Evolutionary conservation across 768 basidiomycete genomes (phyloP).

Genomic region (Asterophora lycoperdoides): DNA sequence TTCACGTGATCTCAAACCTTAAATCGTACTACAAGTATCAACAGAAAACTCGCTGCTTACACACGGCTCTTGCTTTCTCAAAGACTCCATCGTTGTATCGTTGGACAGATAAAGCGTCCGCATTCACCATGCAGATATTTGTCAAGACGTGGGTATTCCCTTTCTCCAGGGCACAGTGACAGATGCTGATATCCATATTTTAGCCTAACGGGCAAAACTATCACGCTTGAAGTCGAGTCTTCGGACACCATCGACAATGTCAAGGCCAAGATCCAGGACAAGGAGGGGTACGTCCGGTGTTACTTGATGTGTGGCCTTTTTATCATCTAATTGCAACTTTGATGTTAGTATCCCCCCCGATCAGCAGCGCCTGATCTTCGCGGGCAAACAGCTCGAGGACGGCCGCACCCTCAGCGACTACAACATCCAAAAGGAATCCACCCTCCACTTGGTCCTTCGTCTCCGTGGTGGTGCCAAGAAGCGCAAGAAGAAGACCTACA

Average conservation of each 20-base stretch:
- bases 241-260: conserved; percentile 98
- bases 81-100: conserved; percentile 90
- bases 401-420: conserved; percentile 94
- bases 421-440: conserved; percentile 99
- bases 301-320: neutral
- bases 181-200: conserved; percentile 1
- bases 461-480: conserved; percentile 99
- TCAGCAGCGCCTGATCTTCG: conserved; percentile 98
- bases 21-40: conserved; percentile 14
- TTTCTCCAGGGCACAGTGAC: neutral
- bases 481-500: conserved; percentile 99
- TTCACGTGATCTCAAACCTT: conserved; percentile 14
- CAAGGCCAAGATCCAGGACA: conserved; percentile 96
- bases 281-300: conserved; percentile 83
- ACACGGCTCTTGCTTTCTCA: conserved; percentile 69
- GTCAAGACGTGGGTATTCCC: conserved; percentile 78
- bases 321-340: neutral
- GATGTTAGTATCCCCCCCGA: conserved; percentile 75
- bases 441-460: conserved; percentile 94
- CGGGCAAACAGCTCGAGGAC: conserved; percentile 99
- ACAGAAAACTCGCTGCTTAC: conserved; percentile 15
- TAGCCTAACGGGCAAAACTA: conserved; percentile 98
- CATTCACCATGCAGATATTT: conserved; percentile 88
- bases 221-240: conserved; percentile 97
- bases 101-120: conserved; percentile 87